Conservation (phyloP, 2,329 filamentous ascomycete genomes). For the Epichloe scottii region DNA sequence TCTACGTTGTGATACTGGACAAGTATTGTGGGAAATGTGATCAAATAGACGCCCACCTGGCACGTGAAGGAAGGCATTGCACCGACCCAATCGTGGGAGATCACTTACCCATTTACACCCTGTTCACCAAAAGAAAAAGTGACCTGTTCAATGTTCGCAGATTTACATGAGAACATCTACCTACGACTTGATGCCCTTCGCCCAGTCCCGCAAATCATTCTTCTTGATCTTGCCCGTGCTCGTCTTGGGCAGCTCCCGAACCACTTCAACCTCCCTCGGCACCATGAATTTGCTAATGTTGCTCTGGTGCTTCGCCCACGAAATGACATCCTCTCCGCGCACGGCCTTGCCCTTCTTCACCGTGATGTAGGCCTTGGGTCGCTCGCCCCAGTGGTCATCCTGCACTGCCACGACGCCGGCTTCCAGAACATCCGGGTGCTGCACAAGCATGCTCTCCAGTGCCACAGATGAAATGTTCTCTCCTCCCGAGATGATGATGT, state of each 20-base stretch:
- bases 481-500: slow-evolving; percentile 95
- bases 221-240: slow-evolving; percentile 96
- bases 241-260: slow-evolving; percentile 88
- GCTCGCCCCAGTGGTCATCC: slow-evolving; percentile 87
- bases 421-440: slow-evolving; percentile 82
- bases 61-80: too few species aligned
- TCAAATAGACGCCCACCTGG: too few species aligned
- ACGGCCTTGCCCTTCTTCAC: slow-evolving; percentile 50
- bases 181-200: slow-evolving; percentile 21
- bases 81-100: too few species aligned
- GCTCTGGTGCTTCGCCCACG: slow-evolving; percentile 73
- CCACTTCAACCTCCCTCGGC: slow-evolving; percentile 58
- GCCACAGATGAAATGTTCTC: slow-evolving; percentile 96
- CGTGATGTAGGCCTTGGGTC: slow-evolving; percentile 90
- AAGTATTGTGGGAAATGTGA: background rate
- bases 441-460: slow-evolving; percentile 76
- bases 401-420: slow-evolving; percentile 79
- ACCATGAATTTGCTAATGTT: slow-evolving; percentile 88
- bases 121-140: too few species aligned
- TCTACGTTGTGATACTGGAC: background rate
- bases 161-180: background rate
- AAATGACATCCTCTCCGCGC: slow-evolving; percentile 52
- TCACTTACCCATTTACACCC: too few species aligned
- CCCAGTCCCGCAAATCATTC: slow-evolving; percentile 83
- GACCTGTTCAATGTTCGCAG: too few species aligned